phyloP scores from a whole-genome alignment of 2,329 filamentous ascomycete species.

The Chrysosporium keratinophilum region DNA sequence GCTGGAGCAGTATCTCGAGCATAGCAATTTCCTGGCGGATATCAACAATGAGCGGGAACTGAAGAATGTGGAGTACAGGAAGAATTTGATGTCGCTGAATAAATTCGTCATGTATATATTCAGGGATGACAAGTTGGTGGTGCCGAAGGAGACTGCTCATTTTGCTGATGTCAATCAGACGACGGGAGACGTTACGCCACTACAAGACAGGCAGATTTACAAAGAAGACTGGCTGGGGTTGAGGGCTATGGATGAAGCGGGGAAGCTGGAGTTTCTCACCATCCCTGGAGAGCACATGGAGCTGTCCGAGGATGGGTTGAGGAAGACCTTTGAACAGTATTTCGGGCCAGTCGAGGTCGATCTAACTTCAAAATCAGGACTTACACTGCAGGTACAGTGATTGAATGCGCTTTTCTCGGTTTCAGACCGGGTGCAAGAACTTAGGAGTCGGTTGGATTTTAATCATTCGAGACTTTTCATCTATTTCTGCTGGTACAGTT shows the following conservation, averaged over 20 bases:
- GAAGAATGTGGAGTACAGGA: constrained; percentile 66
- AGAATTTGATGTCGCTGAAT: constrained; percentile 58
- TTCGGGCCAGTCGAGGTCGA: constrained; percentile 23
- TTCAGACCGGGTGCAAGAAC: too few species aligned
- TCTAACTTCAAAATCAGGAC: background rate
- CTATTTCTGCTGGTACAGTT: too few species aligned
- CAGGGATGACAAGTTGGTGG: constrained; percentile 69
- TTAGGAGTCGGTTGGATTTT: too few species aligned
- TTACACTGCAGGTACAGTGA: constrained; percentile 4
- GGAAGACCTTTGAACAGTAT: constrained; percentile 50
- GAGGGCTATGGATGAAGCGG: constrained; percentile 65
- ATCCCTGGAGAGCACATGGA: constrained; percentile 76
- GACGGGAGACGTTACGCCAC: constrained; percentile 48
- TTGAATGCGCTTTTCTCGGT: background rate
- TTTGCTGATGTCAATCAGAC: constrained; percentile 76
- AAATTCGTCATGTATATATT: constrained; percentile 87
- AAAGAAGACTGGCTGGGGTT: constrained; percentile 90
- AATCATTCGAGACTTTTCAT: too few species aligned
- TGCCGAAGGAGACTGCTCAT: constrained; percentile 85
- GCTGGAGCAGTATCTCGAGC: constrained; percentile 61
- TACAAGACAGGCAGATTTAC: constrained; percentile 65
- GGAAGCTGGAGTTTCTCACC: constrained; percentile 63
- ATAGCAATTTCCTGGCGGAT: constrained; percentile 83
- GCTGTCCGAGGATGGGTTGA: constrained; percentile 56
- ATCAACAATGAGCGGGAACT: constrained; percentile 79